These are phyloP conservation scores for Pestalotiopsis sp. DNA, from an alignment of 2,329 filamentous ascomycete genomes.

Conservation along the genomic window DNA sequence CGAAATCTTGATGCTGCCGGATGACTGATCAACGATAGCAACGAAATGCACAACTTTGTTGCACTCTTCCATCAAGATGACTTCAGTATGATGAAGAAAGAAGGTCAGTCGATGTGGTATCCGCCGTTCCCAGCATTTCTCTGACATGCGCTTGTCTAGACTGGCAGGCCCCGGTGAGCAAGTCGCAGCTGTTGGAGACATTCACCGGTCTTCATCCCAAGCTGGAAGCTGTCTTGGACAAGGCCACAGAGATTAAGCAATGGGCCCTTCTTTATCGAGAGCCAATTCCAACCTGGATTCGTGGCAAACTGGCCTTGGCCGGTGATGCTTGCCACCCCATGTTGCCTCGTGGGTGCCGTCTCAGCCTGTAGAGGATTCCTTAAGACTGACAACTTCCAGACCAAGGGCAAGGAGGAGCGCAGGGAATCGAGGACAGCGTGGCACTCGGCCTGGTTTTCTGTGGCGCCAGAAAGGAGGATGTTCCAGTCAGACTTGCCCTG, in stretches of 20 bases:
- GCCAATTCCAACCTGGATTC: conserved; percentile 29
- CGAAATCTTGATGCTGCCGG: neutral
- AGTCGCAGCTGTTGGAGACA: conserved; percentile 13
- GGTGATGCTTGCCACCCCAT: conserved; percentile 28
- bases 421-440: conserved; percentile 36
- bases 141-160: conserved; percentile 14
- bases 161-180: conserved; percentile 21
- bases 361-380: neutral
- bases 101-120: conserved; percentile 5
- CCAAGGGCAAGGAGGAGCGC: conserved; percentile 33
- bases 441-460: conserved; percentile 32
- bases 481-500: conserved; percentile 25
- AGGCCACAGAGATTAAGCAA: conserved; percentile 32
- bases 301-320: conserved; percentile 21
- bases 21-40: neutral
- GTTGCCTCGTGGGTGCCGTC: conserved; percentile 23
- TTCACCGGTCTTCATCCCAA: conserved; percentile 17
- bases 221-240: conserved; percentile 15
- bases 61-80: conserved; percentile 22
- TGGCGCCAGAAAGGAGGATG: conserved; percentile 21
- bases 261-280: conserved; percentile 32
- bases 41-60: conserved; percentile 22
- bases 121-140: neutral
- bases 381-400: conserved; percentile 10
- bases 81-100: conserved; percentile 14